A percentile compares a stretch with the other conserved stretches of the same genome.
Evolutionary conservation across 495 filamentous ascomycete genomes (phyloP).

Genomic region (Penicillium antarcticum): DNA sequence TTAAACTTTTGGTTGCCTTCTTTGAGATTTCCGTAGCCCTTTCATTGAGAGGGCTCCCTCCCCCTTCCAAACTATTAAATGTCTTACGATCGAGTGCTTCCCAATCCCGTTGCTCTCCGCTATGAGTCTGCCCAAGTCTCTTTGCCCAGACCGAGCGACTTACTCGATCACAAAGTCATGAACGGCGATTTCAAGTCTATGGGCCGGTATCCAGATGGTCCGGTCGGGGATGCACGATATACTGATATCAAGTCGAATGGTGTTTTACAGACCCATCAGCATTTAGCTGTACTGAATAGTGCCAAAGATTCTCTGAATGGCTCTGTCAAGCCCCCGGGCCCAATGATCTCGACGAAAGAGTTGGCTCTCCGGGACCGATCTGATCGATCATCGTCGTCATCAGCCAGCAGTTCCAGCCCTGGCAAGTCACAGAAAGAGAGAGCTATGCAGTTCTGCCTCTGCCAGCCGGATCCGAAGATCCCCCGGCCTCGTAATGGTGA

Average conservation of each 20-base stretch:
- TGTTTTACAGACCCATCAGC: slow-evolving; percentile 27
- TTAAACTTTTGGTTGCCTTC: slow-evolving; percentile 9
- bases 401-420: slow-evolving; percentile 36
- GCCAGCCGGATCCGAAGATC: slow-evolving; percentile 89
- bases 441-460: slow-evolving; percentile 76
- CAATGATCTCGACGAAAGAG: slow-evolving; percentile 10
- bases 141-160: slow-evolving; percentile 33
- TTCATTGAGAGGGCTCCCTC: slow-evolving; percentile 14
- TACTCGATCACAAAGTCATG: slow-evolving; percentile 53
- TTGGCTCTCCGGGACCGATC: slow-evolving; percentile 8
- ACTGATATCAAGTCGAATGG: slow-evolving; percentile 14
- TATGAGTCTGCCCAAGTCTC: slow-evolving; percentile 37
- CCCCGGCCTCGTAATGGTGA: slow-evolving; percentile 93
- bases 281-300: slow-evolving; percentile 27
- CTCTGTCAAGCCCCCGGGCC: background rate
- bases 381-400: slow-evolving; percentile 26
- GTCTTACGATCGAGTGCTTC: slow-evolving; percentile 58
- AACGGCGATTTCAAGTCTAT: slow-evolving; percentile 29
- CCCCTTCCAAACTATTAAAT: slow-evolving; percentile 25
- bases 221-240: slow-evolving; percentile 20
- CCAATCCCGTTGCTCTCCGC: slow-evolving; percentile 44
- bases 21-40: slow-evolving; percentile 14
- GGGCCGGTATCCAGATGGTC: background rate
- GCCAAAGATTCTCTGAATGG: slow-evolving; percentile 16
- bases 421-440: slow-evolving; percentile 33